Percentiles rank a stretch among this genome's conserved stretches.
phyloP scores from a whole-genome alignment of 1,284 basidiomycete species.

The Cystobasidium pallidum region DNA sequence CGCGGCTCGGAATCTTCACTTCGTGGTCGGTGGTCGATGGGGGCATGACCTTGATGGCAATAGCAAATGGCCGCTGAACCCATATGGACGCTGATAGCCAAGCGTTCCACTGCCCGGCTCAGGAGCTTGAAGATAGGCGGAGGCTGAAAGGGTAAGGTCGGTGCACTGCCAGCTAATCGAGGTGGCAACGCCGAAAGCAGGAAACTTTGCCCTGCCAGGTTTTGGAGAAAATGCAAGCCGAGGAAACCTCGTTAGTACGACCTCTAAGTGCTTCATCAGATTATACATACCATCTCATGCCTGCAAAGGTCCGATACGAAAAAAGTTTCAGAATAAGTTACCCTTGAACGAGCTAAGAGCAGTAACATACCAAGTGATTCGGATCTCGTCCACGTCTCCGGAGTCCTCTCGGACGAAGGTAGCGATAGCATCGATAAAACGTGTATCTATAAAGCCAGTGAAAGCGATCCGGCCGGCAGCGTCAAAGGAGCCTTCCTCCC shows the following conservation, averaged over 20 bases:
- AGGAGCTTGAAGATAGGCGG: conserved; percentile 7
- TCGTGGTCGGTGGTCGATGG: neutral
- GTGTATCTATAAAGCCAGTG: conserved; percentile 40
- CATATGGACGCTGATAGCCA: neutral
- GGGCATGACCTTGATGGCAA: no score
- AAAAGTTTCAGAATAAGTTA: no score
- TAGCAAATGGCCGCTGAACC: no score
- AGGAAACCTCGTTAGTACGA: neutral
- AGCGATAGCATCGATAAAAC: conserved; percentile 41
- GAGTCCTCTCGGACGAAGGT: conserved; percentile 38
- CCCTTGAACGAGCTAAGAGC: neutral
- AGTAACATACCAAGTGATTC: conserved; percentile 35
- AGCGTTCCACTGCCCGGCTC: neutral
- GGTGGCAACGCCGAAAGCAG: conserved; percentile 35
- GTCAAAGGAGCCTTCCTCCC: conserved; percentile 32
- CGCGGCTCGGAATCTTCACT: neutral
- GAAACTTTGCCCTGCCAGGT: conserved; percentile 30
- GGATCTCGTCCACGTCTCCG: conserved; percentile 44
- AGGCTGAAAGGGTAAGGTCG: neutral
- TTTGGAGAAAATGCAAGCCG: neutral
- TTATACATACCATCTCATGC: conserved; percentile 3
- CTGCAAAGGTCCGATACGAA: no score
- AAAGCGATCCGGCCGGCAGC: conserved; percentile 39
- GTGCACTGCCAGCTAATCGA: neutral
- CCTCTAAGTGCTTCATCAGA: neutral